Evolutionary conservation across 192 early-diverging fungal genomes (phyloP).

Genomic region (Coemansia biformis): DNA sequence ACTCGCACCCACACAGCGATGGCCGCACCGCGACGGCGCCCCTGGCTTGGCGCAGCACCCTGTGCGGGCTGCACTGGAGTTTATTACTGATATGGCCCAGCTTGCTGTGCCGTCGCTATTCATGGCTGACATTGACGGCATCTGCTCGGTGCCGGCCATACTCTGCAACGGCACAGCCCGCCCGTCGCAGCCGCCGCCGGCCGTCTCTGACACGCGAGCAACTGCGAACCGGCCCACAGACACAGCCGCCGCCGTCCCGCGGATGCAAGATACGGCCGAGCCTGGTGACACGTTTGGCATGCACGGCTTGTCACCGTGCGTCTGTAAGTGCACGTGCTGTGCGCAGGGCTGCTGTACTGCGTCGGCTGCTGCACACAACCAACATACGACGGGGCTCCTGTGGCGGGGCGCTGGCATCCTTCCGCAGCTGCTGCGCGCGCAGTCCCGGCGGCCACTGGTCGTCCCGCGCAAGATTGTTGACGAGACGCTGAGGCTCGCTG

Average conservation of each 20-base stretch:
- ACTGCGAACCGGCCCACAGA: no score
- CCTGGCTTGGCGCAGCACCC: constrained; percentile 9
- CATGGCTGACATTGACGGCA: constrained; percentile 19
- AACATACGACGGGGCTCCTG: no score
- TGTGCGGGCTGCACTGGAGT: constrained; percentile 27
- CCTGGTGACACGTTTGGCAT: constrained; percentile 39
- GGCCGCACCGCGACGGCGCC: no score
- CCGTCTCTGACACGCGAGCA: no score
- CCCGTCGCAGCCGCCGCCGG: not conserved
- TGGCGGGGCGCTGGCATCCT: no score
- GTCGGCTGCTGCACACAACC: not conserved
- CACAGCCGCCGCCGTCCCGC: no score
- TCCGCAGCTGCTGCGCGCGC: not conserved
- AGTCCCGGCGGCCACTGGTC: not conserved
- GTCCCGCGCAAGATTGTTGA: constrained; percentile 9
- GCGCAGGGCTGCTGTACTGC: not conserved
- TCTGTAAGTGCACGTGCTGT: constrained; percentile 27
- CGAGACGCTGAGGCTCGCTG: constrained; percentile 12
- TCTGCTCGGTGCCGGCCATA: not conserved
- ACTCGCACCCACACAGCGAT: not conserved
- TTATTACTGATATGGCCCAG: constrained; percentile 38
- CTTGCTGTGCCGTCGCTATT: constrained; percentile 39
- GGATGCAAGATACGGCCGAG: not conserved
- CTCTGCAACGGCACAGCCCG: not conserved
- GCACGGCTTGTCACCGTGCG: constrained; percentile 9